These are phyloP conservation scores for Nadsonia starkeyi-henricii DNA, from an alignment of 1,139 yeast genomes.

Conservation along the genomic window DNA sequence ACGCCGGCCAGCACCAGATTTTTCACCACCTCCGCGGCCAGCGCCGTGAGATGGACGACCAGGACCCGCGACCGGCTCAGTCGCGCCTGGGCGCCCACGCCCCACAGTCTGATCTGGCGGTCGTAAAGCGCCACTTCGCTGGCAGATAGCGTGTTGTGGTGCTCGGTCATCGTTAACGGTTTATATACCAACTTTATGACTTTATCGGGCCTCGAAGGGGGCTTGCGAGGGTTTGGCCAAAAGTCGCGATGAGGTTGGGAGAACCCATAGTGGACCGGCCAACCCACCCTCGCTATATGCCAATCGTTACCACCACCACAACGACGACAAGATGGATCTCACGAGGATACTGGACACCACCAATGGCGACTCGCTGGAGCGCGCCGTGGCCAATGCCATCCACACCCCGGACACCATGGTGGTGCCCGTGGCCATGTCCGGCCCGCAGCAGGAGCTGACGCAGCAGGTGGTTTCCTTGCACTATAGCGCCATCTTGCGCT, in stretches of 20 bases:
- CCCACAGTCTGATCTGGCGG: slow-evolving; percentile 94
- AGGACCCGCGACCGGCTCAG: slow-evolving; percentile 63
- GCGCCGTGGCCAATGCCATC: no score
- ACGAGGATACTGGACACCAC: slow-evolving; percentile 61
- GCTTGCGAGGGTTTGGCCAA: no score
- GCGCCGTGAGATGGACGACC: slow-evolving; percentile 52
- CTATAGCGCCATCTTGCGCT: slow-evolving; percentile 77
- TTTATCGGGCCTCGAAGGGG: no score
- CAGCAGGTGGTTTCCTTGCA: slow-evolving; percentile 87
- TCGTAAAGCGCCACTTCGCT: slow-evolving; percentile 79
- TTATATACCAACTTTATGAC: no score
- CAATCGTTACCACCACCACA: no score
- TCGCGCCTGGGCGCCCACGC: slow-evolving; percentile 74
- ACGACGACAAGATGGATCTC: no score
- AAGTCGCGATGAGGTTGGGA: no score
- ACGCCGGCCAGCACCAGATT: slow-evolving; percentile 83
- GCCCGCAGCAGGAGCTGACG: slow-evolving; percentile 79
- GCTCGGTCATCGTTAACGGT: no score
- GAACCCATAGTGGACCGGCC: no score
- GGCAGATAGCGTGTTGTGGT: not conserved
- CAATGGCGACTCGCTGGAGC: no score
- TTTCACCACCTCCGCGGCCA: slow-evolving; percentile 70
- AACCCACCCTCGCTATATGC: no score
- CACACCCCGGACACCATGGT: no score
- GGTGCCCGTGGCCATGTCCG: slow-evolving; percentile 69